phyloP scores from a whole-genome alignment of 2,329 filamentous ascomycete genomes.

The Neopestalotiopsis clavispora region DNA sequence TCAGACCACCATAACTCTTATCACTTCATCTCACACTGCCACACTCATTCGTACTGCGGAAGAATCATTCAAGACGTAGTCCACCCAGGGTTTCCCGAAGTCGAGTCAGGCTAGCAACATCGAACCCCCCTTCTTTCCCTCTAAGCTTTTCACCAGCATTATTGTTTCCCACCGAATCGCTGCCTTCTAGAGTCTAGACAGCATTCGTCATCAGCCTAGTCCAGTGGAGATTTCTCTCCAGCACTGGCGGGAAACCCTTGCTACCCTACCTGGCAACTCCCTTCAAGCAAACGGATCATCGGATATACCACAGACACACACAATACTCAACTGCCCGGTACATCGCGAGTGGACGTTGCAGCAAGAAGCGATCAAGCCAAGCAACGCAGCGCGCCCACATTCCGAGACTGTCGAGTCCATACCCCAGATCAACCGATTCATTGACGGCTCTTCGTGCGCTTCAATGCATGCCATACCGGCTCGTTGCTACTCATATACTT shows the following conservation, averaged over 20 bases:
- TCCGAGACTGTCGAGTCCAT: not conserved
- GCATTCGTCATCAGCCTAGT: slow-evolving; percentile 9
- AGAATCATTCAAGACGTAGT: not conserved
- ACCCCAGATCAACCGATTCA: slow-evolving; percentile 2
- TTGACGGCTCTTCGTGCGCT: not conserved
- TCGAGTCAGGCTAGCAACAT: not conserved
- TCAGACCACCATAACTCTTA: not conserved
- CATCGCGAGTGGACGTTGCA: not conserved
- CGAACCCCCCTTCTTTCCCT: not conserved
- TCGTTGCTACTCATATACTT: not conserved
- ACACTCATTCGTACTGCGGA: not conserved
- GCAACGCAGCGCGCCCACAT: slow-evolving; percentile 1
- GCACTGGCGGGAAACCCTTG: not conserved
- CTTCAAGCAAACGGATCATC: not conserved
- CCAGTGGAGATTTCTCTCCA: not conserved
- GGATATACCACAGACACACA: not conserved
- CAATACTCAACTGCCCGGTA: not conserved
- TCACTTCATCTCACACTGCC: not conserved
- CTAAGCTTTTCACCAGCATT: not conserved
- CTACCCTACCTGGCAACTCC: not conserved
- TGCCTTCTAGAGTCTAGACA: not conserved
- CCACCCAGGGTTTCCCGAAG: not conserved
- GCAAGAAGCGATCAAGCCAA: not conserved
- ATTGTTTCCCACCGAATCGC: not conserved
- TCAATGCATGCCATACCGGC: not conserved